These are phyloP conservation scores for Fusarium vanettenii DNA, from an alignment of 2,329 filamentous ascomycete species.

Conservation along the genomic window DNA sequence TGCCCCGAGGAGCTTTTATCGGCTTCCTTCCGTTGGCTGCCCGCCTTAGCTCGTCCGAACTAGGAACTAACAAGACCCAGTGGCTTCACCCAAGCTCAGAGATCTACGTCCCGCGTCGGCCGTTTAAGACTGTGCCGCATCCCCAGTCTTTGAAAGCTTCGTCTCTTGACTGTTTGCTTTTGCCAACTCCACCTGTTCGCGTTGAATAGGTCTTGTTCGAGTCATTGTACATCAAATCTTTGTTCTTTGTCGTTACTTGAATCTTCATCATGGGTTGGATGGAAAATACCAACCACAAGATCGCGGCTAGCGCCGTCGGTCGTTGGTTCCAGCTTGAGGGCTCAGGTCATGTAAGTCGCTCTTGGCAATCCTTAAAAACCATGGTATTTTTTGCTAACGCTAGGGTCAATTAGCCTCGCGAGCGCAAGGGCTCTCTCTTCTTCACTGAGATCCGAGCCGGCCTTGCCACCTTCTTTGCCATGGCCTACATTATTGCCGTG, in stretches of 20 bases:
- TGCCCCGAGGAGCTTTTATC: conserved; percentile 31
- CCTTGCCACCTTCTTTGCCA: conserved; percentile 81
- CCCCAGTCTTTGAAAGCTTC: conserved; percentile 2
- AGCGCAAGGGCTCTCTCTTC: conserved; percentile 81
- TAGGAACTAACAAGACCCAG: conserved; percentile 27
- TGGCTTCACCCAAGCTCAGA: conserved; percentile 5
- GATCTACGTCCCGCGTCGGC: not conserved
- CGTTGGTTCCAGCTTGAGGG: conserved; percentile 84
- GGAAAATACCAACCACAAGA: conserved; percentile 62
- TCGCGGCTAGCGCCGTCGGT: conserved; percentile 75
- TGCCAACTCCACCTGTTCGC: not conserved
- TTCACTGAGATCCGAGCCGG: conserved; percentile 87
- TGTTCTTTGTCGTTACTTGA: not conserved
- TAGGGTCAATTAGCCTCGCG: conserved; percentile 63
- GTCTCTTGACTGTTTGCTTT: conserved; percentile 7
- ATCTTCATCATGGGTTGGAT: conserved; percentile 59
- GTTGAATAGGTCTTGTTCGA: conserved; percentile 9
- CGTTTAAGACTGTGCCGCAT: conserved; percentile 26
- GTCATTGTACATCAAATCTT: conserved; percentile 9
- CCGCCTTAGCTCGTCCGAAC: conserved; percentile 6
- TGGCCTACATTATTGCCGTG: conserved; percentile 66
- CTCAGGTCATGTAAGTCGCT: conserved; percentile 78
- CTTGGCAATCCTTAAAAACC: not conserved
- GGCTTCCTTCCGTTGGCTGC: conserved; percentile 27
- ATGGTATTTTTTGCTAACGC: not conserved